These are phyloP conservation scores for Helotiales sp. DNA, from an alignment of 2,329 filamentous ascomycete genomes.

Conservation along the genomic window DNA sequence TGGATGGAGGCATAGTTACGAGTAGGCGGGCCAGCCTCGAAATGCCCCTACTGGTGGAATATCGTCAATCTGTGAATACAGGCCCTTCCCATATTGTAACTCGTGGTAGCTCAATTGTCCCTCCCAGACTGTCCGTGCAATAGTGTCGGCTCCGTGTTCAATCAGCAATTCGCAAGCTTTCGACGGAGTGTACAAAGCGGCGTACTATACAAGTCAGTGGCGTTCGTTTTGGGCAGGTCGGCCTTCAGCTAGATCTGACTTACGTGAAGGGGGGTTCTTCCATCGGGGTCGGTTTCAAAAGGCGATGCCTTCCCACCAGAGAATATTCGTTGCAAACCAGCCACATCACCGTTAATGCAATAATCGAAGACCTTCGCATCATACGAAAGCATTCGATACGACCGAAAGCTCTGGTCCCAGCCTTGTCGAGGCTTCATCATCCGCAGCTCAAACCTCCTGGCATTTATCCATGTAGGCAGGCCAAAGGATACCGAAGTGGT, in stretches of 20 bases:
- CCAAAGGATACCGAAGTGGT: constrained; percentile 1
- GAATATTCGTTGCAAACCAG: neutral
- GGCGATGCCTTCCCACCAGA: neutral
- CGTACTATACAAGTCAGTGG: neutral
- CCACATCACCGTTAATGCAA: constrained; percentile 14
- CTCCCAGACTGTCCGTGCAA: neutral
- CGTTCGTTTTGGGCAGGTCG: neutral
- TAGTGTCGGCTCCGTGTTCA: neutral
- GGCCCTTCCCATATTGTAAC: fast-evolving
- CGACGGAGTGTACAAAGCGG: neutral
- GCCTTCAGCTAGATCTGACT: neutral
- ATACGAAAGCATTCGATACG: constrained; percentile 12
- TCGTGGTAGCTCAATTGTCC: neutral
- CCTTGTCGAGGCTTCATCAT: constrained; percentile 18
- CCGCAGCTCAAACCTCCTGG: constrained; percentile 14
- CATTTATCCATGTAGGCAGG: constrained; percentile 17
- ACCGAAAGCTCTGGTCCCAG: constrained; percentile 22
- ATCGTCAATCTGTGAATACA: neutral
- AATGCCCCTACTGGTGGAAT: neutral
- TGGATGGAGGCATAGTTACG: neutral
- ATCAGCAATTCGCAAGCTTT: neutral
- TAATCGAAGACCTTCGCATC: constrained; percentile 15
- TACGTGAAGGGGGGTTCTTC: neutral
- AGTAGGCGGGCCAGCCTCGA: neutral
- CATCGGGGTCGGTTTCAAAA: neutral